These are phyloP conservation scores for Coemansia sp. DNA, from an alignment of 192 early-diverging fungal genomes.

Conservation along the genomic window DNA sequence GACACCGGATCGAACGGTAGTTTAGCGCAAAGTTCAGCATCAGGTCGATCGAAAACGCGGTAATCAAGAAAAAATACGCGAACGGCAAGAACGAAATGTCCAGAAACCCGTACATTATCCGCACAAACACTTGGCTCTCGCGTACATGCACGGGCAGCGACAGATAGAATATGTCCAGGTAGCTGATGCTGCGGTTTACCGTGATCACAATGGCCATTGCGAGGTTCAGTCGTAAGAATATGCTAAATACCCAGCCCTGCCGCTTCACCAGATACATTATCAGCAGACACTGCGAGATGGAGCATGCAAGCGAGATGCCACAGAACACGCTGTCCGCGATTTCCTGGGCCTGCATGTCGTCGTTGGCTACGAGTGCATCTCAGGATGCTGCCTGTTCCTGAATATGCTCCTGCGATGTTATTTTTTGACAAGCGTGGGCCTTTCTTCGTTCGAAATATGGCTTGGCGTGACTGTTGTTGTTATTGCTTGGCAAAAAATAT, in stretches of 20 bases:
- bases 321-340: constrained; percentile 49
- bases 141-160: constrained; percentile 21
- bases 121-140: constrained; percentile 40
- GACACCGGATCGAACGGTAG: constrained; percentile 39
- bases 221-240: constrained; percentile 46
- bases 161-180: constrained; percentile 49
- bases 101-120: constrained; percentile 52
- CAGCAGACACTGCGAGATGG: constrained; percentile 38
- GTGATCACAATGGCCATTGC: constrained; percentile 50
- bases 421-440: no score
- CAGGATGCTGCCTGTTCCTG: not conserved
- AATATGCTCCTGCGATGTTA: not conserved
- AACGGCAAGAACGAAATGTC: constrained; percentile 52
- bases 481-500: not conserved
- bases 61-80: constrained; percentile 52
- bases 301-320: constrained; percentile 39
- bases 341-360: constrained; percentile 45
- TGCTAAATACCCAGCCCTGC: constrained; percentile 52
- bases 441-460: no score
- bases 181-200: constrained; percentile 48
- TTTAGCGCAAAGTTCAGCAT: constrained; percentile 51
- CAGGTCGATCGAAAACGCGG: constrained; percentile 50
- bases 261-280: constrained; percentile 40
- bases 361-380: not conserved
- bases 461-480: not conserved